Evolutionary conservation across 192 early-diverging fungal genomes (phyloP).

Genomic region (Mortierella claussenii): DNA sequence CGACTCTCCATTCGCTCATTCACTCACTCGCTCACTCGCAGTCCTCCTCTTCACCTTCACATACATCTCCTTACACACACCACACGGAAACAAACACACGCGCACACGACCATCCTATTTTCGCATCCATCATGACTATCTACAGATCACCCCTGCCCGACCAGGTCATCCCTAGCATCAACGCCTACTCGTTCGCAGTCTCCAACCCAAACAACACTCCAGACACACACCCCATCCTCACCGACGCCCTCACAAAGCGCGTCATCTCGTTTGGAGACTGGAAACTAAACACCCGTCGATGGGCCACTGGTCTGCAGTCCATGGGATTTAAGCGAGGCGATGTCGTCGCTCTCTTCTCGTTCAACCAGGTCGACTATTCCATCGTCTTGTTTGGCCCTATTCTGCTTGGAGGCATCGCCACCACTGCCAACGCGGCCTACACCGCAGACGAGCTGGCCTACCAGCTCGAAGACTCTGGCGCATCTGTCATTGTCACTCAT

Average conservation of each 20-base stretch:
- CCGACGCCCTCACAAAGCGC: constrained; percentile 52
- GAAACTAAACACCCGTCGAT: constrained; percentile 39
- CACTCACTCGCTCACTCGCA: too few relatives aligned
- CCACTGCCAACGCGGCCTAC: constrained; percentile 86
- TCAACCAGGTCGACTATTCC: constrained; percentile 71
- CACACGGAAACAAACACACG: too few relatives aligned
- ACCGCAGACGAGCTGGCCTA: constrained; percentile 76
- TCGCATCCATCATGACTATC: constrained; percentile 40
- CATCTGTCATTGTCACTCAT: constrained; percentile 72
- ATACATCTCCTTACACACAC: too few relatives aligned
- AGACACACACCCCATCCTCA: constrained; percentile 53
- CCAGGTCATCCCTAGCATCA: constrained; percentile 54
- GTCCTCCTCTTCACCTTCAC: too few relatives aligned
- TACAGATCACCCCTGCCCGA: constrained; percentile 48
- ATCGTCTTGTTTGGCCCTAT: constrained; percentile 32
- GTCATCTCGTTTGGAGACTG: constrained; percentile 56
- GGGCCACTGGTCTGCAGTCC: constrained; percentile 58
- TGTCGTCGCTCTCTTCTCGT: constrained; percentile 74
- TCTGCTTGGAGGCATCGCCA: constrained; percentile 69
- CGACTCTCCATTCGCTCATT: too few relatives aligned
- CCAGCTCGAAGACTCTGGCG: constrained; percentile 76
- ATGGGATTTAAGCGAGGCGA: constrained; percentile 74
- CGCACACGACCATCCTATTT: too few relatives aligned
- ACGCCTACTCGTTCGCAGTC: constrained; percentile 55
- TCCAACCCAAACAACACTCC: constrained; percentile 49